These are phyloP conservation scores for Clavispora fructus DNA, from an alignment of 805 yeast species.

Conservation along the genomic window DNA sequence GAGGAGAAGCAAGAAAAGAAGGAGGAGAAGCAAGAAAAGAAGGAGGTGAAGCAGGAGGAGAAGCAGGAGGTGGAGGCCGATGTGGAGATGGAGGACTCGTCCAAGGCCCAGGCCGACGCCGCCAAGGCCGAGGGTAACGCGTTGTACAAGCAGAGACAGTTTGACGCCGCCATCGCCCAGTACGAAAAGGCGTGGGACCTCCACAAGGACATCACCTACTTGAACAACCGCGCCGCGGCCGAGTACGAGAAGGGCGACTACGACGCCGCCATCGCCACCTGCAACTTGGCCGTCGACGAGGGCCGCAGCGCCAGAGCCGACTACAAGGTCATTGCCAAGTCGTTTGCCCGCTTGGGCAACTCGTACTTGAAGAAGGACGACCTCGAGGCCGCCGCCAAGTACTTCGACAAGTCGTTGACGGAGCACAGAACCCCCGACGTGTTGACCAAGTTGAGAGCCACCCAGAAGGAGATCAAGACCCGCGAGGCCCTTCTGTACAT, in stretches of 20 bases:
- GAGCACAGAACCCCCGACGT: constrained; percentile 97
- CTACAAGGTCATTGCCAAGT: constrained; percentile 85
- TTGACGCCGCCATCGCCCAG: constrained; percentile 85
- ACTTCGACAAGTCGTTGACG: constrained; percentile 84
- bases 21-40: neutral
- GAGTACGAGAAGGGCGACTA: constrained; percentile 93
- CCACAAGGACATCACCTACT: constrained; percentile 79
- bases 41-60: constrained; percentile 14
- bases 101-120: constrained; percentile 53
- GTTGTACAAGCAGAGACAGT: constrained; percentile 78
- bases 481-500: constrained; percentile 74
- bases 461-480: constrained; percentile 81
- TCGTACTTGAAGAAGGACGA: constrained; percentile 72
- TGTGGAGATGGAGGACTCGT: constrained; percentile 30
- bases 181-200: constrained; percentile 85
- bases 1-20: neutral
- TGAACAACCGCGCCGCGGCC: constrained; percentile 97
- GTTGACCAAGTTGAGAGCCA: constrained; percentile 74
- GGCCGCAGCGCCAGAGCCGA: constrained; percentile 90
- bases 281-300: constrained; percentile 77
- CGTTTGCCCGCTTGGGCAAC: constrained; percentile 88
- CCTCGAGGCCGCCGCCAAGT: constrained; percentile 65
- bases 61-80: constrained; percentile 9
- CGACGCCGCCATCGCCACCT: constrained; percentile 77
- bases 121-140: constrained; percentile 83